Percentiles rank a stretch among this genome's conserved stretches.
phyloP scores from a whole-genome alignment of 106 monocot species.

The Ottelia alismoides region DNA sequence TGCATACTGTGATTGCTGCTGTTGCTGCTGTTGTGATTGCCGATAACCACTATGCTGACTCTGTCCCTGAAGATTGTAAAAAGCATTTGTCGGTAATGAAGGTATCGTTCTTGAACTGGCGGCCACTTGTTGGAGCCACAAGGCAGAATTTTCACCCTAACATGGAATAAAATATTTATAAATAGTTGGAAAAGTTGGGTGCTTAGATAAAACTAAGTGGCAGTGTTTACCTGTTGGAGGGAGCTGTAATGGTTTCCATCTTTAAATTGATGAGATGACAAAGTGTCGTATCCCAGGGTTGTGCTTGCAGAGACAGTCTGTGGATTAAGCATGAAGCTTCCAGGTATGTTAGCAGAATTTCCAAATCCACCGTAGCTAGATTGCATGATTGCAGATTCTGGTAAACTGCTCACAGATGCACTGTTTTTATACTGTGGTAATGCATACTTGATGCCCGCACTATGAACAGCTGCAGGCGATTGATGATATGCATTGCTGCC shows the following conservation, averaged over 20 bases:
- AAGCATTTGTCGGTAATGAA: slow-evolving; percentile 55
- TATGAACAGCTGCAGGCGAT: slow-evolving; percentile 38
- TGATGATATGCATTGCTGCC: slow-evolving; percentile 65
- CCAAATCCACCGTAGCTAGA: slow-evolving; percentile 71
- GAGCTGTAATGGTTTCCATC: slow-evolving; percentile 47
- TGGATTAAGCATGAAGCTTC: slow-evolving; percentile 44
- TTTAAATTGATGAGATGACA: slow-evolving; percentile 69
- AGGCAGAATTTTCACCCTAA: slow-evolving; percentile 62
- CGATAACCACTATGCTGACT: slow-evolving; percentile 58
- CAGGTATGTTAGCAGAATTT: slow-evolving; percentile 53
- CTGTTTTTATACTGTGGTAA: slow-evolving; percentile 86
- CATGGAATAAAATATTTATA: background rate
- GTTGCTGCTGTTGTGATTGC: slow-evolving; percentile 75
- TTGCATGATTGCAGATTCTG: slow-evolving; percentile 44
- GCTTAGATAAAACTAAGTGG: background rate
- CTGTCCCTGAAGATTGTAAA: slow-evolving; percentile 68
- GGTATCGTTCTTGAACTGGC: slow-evolving; percentile 62
- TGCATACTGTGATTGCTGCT: slow-evolving; percentile 45
- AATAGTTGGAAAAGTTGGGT: background rate
- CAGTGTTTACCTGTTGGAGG: slow-evolving; percentile 45
- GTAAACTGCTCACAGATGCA: slow-evolving; percentile 37
- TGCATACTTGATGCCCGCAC: slow-evolving; percentile 53
- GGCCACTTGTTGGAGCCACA: slow-evolving; percentile 79
- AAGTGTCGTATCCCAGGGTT: slow-evolving; percentile 37
- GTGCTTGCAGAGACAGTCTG: slow-evolving; percentile 36